Evolutionary conservation across 495 filamentous ascomycete genomes (phyloP).

Genomic region (Aspergillus sparsus): DNA sequence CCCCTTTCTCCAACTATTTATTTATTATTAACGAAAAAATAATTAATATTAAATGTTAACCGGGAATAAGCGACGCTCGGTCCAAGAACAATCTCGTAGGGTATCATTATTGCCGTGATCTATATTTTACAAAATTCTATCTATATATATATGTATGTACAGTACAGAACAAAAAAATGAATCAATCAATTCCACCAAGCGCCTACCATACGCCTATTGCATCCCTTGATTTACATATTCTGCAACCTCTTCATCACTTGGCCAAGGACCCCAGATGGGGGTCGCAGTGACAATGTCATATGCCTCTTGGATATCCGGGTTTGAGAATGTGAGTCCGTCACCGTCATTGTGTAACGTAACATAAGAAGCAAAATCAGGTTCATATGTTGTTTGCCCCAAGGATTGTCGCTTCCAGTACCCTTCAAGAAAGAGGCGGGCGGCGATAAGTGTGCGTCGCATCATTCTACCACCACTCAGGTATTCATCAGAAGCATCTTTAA

Average conservation of each 20-base stretch:
- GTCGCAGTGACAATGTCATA: conserved; percentile 49
- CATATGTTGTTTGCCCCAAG: conserved; percentile 2
- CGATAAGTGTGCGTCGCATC: conserved; percentile 52
- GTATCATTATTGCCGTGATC: conserved; percentile 13
- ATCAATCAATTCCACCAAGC: no score
- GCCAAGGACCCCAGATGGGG: conserved; percentile 54
- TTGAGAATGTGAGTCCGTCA: conserved; percentile 29
- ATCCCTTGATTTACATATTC: conserved; percentile 38
- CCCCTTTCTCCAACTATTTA: neutral
- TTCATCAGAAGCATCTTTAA: conserved; percentile 44
- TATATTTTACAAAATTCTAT: conserved; percentile 17
- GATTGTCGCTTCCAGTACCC: conserved; percentile 31
- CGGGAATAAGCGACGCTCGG: conserved; percentile 24
- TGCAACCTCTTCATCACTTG: conserved; percentile 52
- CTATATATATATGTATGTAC: conserved; percentile 31
- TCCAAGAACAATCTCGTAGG: neutral
- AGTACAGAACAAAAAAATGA: conserved; percentile 13
- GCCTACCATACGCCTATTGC: conserved; percentile 9
- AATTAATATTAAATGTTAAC: neutral
- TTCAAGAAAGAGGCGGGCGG: conserved; percentile 56
- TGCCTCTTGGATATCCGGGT: conserved; percentile 37
- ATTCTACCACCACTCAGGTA: conserved; percentile 43
- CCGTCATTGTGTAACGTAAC: conserved; percentile 8
- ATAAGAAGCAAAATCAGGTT: neutral
- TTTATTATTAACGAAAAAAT: no score